Evolutionary conservation across 2,329 filamentous ascomycete genomes (phyloP).

Genomic region (Aureobasidium mangrovei): DNA sequence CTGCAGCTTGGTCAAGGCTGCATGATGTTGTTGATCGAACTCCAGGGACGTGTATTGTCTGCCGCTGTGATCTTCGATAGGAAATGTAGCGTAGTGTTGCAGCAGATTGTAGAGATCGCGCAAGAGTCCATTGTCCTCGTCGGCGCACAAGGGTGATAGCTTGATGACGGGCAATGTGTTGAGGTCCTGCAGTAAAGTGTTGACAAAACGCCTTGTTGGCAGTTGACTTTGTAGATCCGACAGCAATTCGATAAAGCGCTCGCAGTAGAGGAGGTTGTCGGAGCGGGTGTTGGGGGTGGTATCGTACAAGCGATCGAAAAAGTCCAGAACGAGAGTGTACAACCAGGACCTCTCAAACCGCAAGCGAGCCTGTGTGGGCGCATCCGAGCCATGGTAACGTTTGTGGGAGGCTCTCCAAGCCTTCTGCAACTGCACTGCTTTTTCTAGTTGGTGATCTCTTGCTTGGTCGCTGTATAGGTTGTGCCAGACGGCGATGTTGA

Average conservation of each 20-base stretch:
- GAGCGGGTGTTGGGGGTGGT: conserved; percentile 22
- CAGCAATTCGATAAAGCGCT: conserved; percentile 86
- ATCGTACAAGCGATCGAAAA: conserved; percentile 63
- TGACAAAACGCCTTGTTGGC: conserved; percentile 88
- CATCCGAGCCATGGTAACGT: conserved; percentile 79
- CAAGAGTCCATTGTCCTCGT: conserved; percentile 65
- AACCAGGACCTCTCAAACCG: conserved; percentile 93
- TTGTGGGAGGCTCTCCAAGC: conserved; percentile 83
- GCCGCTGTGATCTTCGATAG: conserved; percentile 85
- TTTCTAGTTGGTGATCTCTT: conserved; percentile 64
- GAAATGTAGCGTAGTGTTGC: conserved; percentile 77
- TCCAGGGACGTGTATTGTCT: conserved; percentile 62
- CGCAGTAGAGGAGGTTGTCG: conserved; percentile 70
- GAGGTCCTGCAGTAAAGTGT: conserved; percentile 75
- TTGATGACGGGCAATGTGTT: conserved; percentile 71
- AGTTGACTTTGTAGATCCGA: conserved; percentile 87
- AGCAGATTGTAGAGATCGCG: conserved; percentile 75
- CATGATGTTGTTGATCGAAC: conserved; percentile 72
- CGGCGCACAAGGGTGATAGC: conserved; percentile 68
- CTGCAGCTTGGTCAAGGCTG: conserved; percentile 68
- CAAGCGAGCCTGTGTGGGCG: conserved; percentile 65
- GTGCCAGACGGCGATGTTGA: conserved; percentile 93
- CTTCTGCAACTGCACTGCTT: conserved; percentile 68
- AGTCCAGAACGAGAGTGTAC: conserved; percentile 75
- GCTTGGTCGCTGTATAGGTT: conserved; percentile 72